A percentile compares a stretch with the other conserved stretches of the same genome.
These are phyloP conservation scores for Monosporascus ibericus DNA, from an alignment of 2,329 filamentous ascomycete genomes.

Conservation along the genomic window DNA sequence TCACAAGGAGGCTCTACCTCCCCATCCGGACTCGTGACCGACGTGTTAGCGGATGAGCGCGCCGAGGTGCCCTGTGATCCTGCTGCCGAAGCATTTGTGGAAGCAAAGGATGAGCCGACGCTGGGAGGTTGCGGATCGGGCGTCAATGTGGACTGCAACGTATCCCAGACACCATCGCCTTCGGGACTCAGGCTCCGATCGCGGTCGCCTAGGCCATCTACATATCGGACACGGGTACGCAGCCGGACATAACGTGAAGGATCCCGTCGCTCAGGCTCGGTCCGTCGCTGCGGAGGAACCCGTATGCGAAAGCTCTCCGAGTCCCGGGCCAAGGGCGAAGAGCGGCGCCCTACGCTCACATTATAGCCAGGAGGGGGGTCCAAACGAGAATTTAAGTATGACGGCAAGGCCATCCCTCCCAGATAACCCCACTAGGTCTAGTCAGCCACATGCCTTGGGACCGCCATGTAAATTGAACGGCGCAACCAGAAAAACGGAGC, in stretches of 20 bases:
- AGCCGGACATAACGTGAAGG: not conserved
- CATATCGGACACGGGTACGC: conserved; percentile 6
- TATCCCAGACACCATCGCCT: conserved; percentile 66
- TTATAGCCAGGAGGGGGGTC: not conserved
- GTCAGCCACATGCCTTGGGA: not conserved
- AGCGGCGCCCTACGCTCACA: not conserved
- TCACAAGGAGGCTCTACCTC: conserved; percentile 41
- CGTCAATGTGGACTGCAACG: conserved; percentile 70
- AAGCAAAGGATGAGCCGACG: conserved; percentile 75
- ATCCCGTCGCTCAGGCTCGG: conserved; percentile 1
- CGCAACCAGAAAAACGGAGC: too few relatives aligned
- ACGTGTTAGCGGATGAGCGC: conserved; percentile 38
- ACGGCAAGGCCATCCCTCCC: not conserved
- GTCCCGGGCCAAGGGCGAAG: not conserved
- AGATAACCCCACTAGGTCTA: not conserved
- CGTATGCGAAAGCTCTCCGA: not conserved
- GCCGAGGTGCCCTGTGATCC: conserved; percentile 35
- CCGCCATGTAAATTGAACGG: too few relatives aligned
- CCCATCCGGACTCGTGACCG: conserved; percentile 36
- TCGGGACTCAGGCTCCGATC: conserved; percentile 76
- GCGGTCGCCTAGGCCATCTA: conserved; percentile 79
- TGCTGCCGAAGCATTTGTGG: conserved; percentile 45
- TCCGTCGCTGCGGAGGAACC: not conserved
- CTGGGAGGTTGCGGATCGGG: conserved; percentile 78
- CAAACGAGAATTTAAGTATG: not conserved